Conservation (phyloP, 129 eudicot species). For the Tagetes erecta region DNA sequence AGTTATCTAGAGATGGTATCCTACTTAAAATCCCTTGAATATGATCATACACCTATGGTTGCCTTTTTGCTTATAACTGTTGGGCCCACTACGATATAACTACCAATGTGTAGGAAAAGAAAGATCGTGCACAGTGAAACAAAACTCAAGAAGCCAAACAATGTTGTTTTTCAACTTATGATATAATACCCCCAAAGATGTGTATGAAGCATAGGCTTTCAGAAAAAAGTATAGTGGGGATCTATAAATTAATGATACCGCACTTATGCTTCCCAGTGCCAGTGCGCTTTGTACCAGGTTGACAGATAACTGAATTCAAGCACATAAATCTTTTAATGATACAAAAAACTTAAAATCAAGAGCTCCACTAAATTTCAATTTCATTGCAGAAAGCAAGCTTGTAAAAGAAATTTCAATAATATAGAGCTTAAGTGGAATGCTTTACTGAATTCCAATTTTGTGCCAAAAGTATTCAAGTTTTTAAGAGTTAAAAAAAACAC, state of each 20-base stretch:
- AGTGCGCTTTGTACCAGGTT: not conserved
- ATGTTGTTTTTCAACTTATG: not conserved
- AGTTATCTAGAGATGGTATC: not conserved
- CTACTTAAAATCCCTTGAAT: not conserved
- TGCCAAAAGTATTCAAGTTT: not conserved
- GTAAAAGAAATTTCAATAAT: not conserved
- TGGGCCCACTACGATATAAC: not conserved
- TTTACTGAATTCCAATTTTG: not conserved
- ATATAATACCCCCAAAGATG: not conserved
- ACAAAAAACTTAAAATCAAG: not conserved
- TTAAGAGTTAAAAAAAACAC: not conserved
- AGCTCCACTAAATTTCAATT: not conserved
- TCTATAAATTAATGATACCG: not conserved
- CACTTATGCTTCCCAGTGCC: not conserved
- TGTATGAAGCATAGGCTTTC: not conserved
- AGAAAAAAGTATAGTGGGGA: not conserved
- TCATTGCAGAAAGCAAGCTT: not conserved
- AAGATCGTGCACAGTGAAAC: not conserved
- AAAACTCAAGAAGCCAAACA: conserved; percentile 5
- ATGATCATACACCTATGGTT: not conserved
- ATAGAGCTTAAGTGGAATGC: not conserved
- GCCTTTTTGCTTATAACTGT: not conserved
- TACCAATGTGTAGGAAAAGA: not conserved
- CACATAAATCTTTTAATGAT: not conserved
- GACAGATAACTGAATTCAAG: not conserved